Conservation (phyloP, 2,329 filamentous ascomycete species). For the Ciborinia camelliae region DNA sequence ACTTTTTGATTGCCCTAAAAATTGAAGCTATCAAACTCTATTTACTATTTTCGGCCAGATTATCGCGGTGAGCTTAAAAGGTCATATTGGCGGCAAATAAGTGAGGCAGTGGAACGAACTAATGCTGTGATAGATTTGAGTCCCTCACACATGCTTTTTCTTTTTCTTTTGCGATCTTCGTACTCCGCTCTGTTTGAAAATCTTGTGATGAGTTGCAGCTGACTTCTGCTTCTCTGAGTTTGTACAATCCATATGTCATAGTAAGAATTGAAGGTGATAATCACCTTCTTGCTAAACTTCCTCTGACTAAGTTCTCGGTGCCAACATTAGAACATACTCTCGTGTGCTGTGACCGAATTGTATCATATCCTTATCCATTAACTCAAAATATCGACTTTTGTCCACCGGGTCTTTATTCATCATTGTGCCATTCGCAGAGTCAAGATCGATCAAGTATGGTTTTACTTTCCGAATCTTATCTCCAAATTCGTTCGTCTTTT, state of each 20-base stretch:
- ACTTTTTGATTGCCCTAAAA: background rate
- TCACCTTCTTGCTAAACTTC: background rate
- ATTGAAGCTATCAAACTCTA: slow-evolving; percentile 4
- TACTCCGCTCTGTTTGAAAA: background rate
- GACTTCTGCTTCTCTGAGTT: slow-evolving; percentile 6
- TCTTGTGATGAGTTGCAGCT: slow-evolving; percentile 6
- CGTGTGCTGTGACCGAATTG: slow-evolving; percentile 83
- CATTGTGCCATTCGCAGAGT: slow-evolving; percentile 85
- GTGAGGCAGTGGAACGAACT: background rate
- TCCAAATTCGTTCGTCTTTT: slow-evolving; percentile 81
- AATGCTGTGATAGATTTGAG: background rate
- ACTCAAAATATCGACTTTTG: slow-evolving; percentile 75
- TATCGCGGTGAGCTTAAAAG: background rate
- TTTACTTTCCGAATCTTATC: slow-evolving; percentile 75
- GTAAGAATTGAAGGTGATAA: background rate
- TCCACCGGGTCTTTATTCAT: slow-evolving; percentile 75
- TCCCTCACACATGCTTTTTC: background rate
- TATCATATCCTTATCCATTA: slow-evolving; percentile 84
- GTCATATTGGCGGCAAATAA: background rate
- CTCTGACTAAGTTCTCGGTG: slow-evolving; percentile 35
- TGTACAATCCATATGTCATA: background rate
- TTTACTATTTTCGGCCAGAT: background rate
- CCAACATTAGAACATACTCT: slow-evolving; percentile 94
- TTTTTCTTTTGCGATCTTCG: background rate
- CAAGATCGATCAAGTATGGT: slow-evolving; percentile 90